These are phyloP conservation scores for Ceratocystis smalleyi DNA, from an alignment of 2,329 filamentous ascomycete species.

Conservation along the genomic window DNA sequence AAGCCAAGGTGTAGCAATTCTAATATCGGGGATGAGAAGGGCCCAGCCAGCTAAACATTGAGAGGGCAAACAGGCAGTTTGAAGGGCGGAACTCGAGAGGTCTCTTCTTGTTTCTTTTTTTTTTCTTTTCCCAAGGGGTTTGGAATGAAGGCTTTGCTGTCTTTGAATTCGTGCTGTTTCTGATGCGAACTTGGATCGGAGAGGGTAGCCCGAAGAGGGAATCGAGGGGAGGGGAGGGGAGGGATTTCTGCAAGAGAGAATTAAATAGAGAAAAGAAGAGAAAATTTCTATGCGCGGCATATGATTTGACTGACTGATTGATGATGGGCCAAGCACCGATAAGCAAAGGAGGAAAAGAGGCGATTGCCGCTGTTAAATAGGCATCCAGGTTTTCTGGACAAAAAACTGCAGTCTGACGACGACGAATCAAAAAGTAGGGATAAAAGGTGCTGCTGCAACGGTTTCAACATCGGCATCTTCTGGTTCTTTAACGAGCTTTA, in stretches of 20 bases:
- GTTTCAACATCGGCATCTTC: neutral
- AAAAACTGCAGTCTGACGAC: neutral
- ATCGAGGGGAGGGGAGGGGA: neutral
- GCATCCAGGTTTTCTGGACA: neutral
- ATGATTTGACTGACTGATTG: neutral
- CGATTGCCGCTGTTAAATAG: neutral
- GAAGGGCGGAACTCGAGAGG: neutral
- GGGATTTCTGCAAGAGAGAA: neutral
- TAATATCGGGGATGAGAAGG: neutral
- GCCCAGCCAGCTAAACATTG: neutral
- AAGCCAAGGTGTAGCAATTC: neutral
- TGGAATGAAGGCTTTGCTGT: constrained; percentile 1
- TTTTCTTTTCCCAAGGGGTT: neutral
- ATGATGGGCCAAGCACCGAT: neutral
- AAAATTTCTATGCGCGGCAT: neutral
- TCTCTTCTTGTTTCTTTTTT: no score
- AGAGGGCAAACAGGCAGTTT: neutral
- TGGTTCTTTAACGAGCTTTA: neutral
- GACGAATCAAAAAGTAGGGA: neutral
- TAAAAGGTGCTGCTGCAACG: neutral
- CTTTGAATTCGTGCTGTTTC: neutral
- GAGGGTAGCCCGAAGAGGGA: neutral
- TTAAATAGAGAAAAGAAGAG: neutral
- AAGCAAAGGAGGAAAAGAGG: neutral
- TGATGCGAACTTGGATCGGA: neutral